Conservation (phyloP, 306 rosid species). For the Acmispon strigosus region DNA sequence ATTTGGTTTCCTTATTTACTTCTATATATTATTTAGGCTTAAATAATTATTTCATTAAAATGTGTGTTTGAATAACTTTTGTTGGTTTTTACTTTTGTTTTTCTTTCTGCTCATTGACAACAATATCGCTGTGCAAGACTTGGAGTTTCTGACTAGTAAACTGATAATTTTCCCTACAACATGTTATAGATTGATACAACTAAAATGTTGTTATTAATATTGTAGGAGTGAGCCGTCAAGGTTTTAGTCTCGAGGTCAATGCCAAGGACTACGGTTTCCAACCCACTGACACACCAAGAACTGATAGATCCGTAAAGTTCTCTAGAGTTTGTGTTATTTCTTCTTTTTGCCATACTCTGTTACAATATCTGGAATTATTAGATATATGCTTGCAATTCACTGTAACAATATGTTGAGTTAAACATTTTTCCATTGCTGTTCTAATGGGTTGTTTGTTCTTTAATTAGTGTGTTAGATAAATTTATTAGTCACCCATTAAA, state of each 20-base stretch:
- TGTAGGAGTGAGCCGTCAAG: constrained; percentile 86
- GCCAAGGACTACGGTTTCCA: constrained; percentile 82
- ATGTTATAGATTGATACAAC: background rate
- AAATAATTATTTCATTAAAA: background rate
- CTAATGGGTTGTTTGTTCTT: background rate
- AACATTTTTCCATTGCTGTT: background rate
- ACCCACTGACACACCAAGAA: constrained; percentile 92
- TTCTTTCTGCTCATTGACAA: background rate
- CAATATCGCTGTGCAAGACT: background rate
- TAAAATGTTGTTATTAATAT: constrained; percentile 16
- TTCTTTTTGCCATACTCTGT: background rate
- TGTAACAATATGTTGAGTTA: background rate
- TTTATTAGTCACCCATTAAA: background rate
- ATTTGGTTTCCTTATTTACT: constrained; percentile 13
- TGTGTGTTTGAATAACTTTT: background rate
- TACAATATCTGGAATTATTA: background rate
- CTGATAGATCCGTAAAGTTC: constrained; percentile 81
- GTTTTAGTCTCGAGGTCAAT: constrained; percentile 74
- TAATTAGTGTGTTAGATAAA: background rate
- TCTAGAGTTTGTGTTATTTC: constrained; percentile 5
- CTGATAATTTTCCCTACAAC: constrained; percentile 10
- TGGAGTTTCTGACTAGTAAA: background rate
- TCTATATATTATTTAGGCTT: background rate
- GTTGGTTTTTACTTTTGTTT: background rate
- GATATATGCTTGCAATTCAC: constrained; percentile 2